phyloP scores from a whole-genome alignment of 352 stramenopile species.

The Phytophthora melonis region DNA sequence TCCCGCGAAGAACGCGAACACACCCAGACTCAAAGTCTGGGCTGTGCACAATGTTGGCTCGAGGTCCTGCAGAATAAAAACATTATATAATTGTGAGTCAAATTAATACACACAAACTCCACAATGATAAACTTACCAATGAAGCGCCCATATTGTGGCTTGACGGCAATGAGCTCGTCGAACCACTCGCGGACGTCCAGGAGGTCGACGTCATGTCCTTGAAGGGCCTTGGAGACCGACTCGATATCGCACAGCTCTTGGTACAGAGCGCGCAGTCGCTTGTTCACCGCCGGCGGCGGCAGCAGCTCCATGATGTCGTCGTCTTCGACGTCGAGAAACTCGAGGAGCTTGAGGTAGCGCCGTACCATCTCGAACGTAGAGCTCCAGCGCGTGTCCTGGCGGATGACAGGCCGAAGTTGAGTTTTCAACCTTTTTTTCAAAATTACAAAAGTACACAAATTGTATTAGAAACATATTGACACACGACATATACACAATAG shows the following conservation, averaged over 20 bases:
- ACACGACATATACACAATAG: neutral
- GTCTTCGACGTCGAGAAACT: slow-evolving; percentile 6
- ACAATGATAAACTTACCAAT: neutral
- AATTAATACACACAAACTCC: too few relatives aligned
- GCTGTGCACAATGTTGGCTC: slow-evolving; percentile 11
- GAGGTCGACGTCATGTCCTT: slow-evolving; percentile 1
- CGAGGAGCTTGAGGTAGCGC: neutral
- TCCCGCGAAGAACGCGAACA: neutral
- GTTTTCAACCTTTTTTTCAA: neutral
- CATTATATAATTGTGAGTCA: neutral
- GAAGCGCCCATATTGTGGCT: slow-evolving; percentile 2
- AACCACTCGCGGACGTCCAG: slow-evolving; percentile 1
- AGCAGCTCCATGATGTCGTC: slow-evolving; percentile 7
- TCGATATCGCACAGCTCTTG: neutral
- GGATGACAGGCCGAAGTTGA: neutral
- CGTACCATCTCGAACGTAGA: slow-evolving; percentile 3
- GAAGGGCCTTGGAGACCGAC: neutral
- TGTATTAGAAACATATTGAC: neutral
- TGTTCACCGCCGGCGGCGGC: neutral
- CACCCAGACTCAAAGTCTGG: slow-evolving; percentile 9
- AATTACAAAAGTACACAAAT: slow-evolving; percentile 1
- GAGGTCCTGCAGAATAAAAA: neutral
- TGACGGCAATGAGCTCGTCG: slow-evolving; percentile 5
- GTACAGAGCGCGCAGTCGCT: neutral
- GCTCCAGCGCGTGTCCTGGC: slow-evolving; percentile 1